Conservation (phyloP, 768 basidiomycete species). For the Macrolepiota dolichaula region DNA sequence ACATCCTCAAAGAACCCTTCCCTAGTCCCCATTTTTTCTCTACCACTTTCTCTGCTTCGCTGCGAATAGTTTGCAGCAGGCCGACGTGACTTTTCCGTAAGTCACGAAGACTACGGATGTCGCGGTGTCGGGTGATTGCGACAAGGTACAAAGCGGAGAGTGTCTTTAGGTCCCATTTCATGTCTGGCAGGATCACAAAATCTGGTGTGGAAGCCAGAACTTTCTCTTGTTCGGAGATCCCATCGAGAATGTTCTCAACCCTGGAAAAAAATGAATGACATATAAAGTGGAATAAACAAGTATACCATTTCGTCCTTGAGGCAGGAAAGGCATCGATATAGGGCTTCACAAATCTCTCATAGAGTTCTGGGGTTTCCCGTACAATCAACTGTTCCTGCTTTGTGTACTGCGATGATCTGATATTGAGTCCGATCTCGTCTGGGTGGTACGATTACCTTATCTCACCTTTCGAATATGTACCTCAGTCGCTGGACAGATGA, state of each 20-base stretch:
- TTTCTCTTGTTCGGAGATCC: conserved; percentile 70
- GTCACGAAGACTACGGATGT: conserved; percentile 75
- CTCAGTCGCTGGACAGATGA: conserved; percentile 88
- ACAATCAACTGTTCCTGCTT: conserved; percentile 71
- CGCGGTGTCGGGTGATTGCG: conserved; percentile 61
- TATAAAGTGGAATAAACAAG: background rate
- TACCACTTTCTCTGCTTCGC: conserved; percentile 49
- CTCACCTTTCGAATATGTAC: conserved; percentile 81
- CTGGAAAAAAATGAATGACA: conserved; percentile 32
- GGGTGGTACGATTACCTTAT: background rate
- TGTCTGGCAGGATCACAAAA: conserved; percentile 87
- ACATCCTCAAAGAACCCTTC: conserved; percentile 66
- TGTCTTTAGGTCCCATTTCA: conserved; percentile 91
- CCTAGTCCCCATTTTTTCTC: conserved; percentile 64
- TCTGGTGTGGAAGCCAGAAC: conserved; percentile 60
- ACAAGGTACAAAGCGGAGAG: conserved; percentile 82
- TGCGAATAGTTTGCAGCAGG: conserved; percentile 64
- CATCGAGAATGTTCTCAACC: conserved; percentile 82
- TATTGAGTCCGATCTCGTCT: background rate
- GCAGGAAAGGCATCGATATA: conserved; percentile 77
- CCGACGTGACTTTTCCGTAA: conserved; percentile 60
- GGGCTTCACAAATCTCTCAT: conserved; percentile 65
- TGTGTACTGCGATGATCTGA: conserved; percentile 54
- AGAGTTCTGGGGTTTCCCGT: conserved; percentile 79
- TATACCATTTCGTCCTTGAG: conserved; percentile 77